Conservation (phyloP, 2,329 filamentous ascomycete species). For the Monilinia fructigena region DNA sequence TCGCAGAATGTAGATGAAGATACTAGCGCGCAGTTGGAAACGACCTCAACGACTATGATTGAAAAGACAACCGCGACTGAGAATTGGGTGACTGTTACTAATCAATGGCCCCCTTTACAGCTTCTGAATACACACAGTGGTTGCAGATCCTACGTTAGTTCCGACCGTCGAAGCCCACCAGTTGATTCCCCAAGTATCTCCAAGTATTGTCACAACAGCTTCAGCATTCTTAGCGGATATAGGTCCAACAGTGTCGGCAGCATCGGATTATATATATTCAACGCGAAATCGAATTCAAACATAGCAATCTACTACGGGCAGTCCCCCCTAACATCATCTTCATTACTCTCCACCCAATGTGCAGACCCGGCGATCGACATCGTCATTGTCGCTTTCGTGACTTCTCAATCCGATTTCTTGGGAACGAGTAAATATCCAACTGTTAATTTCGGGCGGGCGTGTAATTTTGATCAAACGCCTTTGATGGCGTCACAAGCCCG, state of each 20-base stretch:
- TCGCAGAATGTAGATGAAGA: too few species aligned
- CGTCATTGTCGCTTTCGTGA: constrained; percentile 39
- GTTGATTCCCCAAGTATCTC: neutral
- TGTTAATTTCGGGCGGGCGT: constrained; percentile 41
- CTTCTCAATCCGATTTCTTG: constrained; percentile 17
- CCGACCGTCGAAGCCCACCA: neutral
- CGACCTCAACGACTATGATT: too few species aligned
- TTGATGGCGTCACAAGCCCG: constrained; percentile 41
- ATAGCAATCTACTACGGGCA: constrained; percentile 42
- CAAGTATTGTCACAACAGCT: neutral
- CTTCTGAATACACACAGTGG: too few species aligned
- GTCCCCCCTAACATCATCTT: constrained; percentile 34
- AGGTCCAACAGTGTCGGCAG: neutral
- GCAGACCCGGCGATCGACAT: constrained; percentile 41
- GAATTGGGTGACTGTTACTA: too few species aligned
- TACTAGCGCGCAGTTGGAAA: too few species aligned
- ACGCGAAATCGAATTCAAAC: constrained; percentile 34
- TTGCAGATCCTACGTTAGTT: neutral
- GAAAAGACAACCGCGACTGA: too few species aligned
- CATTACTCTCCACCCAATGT: constrained; percentile 39
- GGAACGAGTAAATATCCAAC: constrained; percentile 27
- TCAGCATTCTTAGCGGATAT: neutral
- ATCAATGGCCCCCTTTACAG: too few species aligned
- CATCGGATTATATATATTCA: constrained; percentile 35
- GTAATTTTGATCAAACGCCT: constrained; percentile 36